phyloP scores from a whole-genome alignment of 371 early-diverging fungal genomes.

The Coemansia sp. region DNA sequence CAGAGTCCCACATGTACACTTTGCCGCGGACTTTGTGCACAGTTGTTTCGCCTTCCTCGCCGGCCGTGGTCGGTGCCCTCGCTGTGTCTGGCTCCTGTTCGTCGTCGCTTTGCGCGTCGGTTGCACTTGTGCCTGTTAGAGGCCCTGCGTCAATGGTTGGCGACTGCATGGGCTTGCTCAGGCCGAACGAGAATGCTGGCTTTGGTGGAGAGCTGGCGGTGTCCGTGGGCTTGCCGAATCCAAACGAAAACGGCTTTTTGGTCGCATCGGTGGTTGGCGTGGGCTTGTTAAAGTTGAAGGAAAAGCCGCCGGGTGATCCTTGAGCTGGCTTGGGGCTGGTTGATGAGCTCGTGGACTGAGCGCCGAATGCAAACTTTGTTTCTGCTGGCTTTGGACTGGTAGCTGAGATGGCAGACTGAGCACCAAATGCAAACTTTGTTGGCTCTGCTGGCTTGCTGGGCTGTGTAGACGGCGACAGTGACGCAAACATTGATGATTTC shows the following conservation, averaged over 20 bases:
- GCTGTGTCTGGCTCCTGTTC: conserved; percentile 13
- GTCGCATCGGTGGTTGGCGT: background rate
- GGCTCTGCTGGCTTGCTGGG: background rate
- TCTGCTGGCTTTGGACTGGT: conserved; percentile 1
- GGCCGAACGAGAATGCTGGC: conserved; percentile 43
- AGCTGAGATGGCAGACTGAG: no score
- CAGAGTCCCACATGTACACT: conserved; percentile 47
- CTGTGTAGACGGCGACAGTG: background rate
- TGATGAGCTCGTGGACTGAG: background rate
- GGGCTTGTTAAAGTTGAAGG: conserved; percentile 30
- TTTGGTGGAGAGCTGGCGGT: conserved; percentile 1
- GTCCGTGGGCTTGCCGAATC: conserved; percentile 14
- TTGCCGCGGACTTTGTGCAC: conserved; percentile 45
- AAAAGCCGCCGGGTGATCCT: conserved; percentile 10
- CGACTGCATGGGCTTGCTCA: conserved; percentile 4
- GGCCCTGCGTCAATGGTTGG: background rate
- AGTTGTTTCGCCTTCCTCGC: conserved; percentile 53
- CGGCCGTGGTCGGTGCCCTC: conserved; percentile 31
- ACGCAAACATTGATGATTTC: conserved; percentile 9
- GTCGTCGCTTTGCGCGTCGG: conserved; percentile 5
- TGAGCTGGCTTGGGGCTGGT: background rate
- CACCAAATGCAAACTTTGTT: background rate
- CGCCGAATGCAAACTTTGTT: conserved; percentile 21
- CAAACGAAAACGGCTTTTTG: conserved; percentile 42
- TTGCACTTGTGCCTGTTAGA: background rate